Evolutionary conservation across 1,284 basidiomycete species (phyloP), one percentile per base, ranked within the genome.

Genomic region (Megacollybia platyphylla): DNA sequence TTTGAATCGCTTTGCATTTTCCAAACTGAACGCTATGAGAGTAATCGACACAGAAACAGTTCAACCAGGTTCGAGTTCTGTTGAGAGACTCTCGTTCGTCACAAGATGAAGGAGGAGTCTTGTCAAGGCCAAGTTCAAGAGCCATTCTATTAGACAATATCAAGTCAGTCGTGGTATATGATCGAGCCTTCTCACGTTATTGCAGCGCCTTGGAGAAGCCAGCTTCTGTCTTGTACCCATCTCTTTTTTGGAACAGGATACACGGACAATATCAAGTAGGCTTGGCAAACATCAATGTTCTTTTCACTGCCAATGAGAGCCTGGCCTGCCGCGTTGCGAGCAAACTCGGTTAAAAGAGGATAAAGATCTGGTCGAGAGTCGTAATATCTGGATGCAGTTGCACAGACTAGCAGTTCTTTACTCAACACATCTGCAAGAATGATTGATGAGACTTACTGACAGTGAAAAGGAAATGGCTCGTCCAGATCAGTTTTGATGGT

Each of bases 1-100:
- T 73, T 35, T 63, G 62, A 32, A 80, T 65, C 64, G 78, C 76
- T 6, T 76, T 70, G 46, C 75, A 68, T 52, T 79, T 79, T 17
- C 79, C 79, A 54, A 75, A 78, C 53, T 81, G 76, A 18, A 75
- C 74, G 15, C 76, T 69, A 52, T 73, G 68, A n/a, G 69, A 73
- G 7, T 70, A 68, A 53, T 82, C 80, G 32, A 77, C 67, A 47
- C 72, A 74, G 51, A 74, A 81, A 55, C 76, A 79, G 51, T 73
- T 73, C 40, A 81, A 63, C 79, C 79, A 82, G 6, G 78, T 80
- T 44, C 79, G 62, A 11, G 68, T 72, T 37, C 76, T 65, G 51
- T 76, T 74, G 15, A 73, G 50, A 10, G 54, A 55, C 52, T 72
- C 65, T 17, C 65, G 62, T 45, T 65, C 64, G 37, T 58, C 55